Evolutionary conservation across 2,329 filamentous ascomycete species (phyloP).

Genomic region (Phialemoniopsis sp.): DNA sequence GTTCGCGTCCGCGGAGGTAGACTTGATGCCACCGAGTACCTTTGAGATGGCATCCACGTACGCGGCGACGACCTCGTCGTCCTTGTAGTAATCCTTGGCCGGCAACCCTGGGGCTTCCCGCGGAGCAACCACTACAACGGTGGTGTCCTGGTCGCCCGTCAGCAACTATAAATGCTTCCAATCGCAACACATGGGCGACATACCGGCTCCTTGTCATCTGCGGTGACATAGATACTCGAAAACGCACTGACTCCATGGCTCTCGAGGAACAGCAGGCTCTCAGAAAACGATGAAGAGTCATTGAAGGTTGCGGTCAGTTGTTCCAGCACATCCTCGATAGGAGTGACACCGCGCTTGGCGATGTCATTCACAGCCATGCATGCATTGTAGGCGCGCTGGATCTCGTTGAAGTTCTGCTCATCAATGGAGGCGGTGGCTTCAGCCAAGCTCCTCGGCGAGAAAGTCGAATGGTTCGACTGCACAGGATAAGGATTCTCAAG

Average conservation of each 20-base stretch:
- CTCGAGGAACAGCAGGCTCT: conserved; percentile 42
- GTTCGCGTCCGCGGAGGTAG: conserved; percentile 14
- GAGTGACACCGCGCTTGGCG: conserved; percentile 47
- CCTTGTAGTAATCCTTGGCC: conserved; percentile 56
- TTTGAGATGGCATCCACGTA: conserved; percentile 42
- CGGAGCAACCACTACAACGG: conserved; percentile 33
- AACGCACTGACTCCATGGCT: conserved; percentile 37
- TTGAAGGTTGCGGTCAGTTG: conserved; percentile 41
- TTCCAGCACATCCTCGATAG: conserved; percentile 52
- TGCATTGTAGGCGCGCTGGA: conserved; percentile 60
- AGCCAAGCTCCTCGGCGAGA: conserved; percentile 36
- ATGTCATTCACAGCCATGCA: conserved; percentile 61
- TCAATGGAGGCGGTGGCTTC: conserved; percentile 38
- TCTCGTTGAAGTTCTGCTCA: conserved; percentile 60
- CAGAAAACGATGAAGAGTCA: conserved; percentile 24
- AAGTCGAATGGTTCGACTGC: conserved; percentile 31
- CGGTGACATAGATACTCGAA: conserved; percentile 25
- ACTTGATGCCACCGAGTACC: conserved; percentile 26
- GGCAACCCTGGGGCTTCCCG: conserved; percentile 53
- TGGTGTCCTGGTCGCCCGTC: conserved; percentile 7
- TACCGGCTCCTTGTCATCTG: conserved; percentile 39
- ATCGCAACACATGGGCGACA: conserved; percentile 8
- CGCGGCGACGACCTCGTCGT: conserved; percentile 43
- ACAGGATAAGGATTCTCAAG: conserved; percentile 53
- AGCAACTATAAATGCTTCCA: conserved; percentile 8